Evolutionary conservation across 176 grass and related monocot species (phyloP), one percentile per base, ranked within the genome.

Genomic region (Paspalum vaginatum): DNA sequence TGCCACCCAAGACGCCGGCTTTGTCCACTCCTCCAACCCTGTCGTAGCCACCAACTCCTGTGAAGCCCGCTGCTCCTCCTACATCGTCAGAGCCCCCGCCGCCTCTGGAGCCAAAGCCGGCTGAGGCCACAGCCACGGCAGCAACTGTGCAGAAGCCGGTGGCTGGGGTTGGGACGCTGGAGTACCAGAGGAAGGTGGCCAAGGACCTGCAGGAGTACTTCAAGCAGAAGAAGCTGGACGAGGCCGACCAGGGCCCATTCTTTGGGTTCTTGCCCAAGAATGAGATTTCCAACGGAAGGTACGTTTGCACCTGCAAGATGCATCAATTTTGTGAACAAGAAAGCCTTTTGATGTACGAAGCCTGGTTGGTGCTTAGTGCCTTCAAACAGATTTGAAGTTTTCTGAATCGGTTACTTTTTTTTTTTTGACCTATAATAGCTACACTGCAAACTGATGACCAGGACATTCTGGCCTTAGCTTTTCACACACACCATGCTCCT

Each of bases 181-280:
- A 99, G 87, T 96, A 90, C 85, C 97, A 99, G 88, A 99, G 93
- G 82, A 93, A 96, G 87, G 92, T 91, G 76, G 97, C 97, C 22
- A 99, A 90, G 86, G 97, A 99, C 58, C 85, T 99, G 87, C 97
- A 99, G 85, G 90, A 99, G 4, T 99, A 96, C 78, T 99, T 96
- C 81, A 99, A 91, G 79, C 89, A 96, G 90, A 95, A 96, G 88
- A 99, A 99, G 83, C 85, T 91, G 46, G 97, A 99, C 72, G 90
- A 93, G 62, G 80, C 91, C 9, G 49, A 82, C 62, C 97, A 93
- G 85, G 97, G 93, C 0, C 97, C 97, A 0, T 85, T 89, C 83
- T 96, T 99, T 79, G 97, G 97, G 18, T 99, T 93, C 74, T 69
- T 91, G 43, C 61, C 60, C 51, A 99, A 96, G 76, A 99, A 99